A percentile compares a stretch with the other conserved stretches of the same genome.
These are phyloP conservation scores for Botrytis sinoallii DNA, from an alignment of 2,329 filamentous ascomycete genomes.

Conservation along the genomic window DNA sequence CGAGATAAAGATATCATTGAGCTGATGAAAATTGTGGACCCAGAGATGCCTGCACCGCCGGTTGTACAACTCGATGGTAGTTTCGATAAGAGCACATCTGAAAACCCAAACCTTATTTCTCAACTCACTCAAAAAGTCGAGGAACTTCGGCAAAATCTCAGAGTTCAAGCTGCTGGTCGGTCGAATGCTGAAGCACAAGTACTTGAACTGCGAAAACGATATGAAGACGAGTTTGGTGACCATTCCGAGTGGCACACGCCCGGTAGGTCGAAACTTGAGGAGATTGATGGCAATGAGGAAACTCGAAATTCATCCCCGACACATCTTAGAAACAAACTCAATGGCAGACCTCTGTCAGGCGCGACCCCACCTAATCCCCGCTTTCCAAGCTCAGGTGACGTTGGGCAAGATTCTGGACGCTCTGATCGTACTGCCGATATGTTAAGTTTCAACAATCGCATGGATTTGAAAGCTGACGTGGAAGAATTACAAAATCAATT, in stretches of 20 bases:
- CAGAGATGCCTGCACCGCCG: constrained; percentile 47
- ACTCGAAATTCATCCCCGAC: constrained; percentile 71
- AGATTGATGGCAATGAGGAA: constrained; percentile 81
- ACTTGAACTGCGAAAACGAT: constrained; percentile 69
- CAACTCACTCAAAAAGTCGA: constrained; percentile 85
- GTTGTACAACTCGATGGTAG: constrained; percentile 54
- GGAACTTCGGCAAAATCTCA: constrained; percentile 81
- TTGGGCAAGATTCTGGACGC: constrained; percentile 67
- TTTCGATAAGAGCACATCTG: constrained; percentile 57
- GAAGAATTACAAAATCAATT: constrained; percentile 93
- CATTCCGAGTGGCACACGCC: constrained; percentile 58
- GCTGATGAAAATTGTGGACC: constrained; percentile 84
- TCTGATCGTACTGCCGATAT: constrained; percentile 86
- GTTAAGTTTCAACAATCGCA: constrained; percentile 77
- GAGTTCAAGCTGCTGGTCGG: constrained; percentile 77
- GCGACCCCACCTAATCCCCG: constrained; percentile 75
- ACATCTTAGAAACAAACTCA: constrained; percentile 56
- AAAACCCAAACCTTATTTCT: constrained; percentile 61
- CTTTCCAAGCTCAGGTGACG: constrained; percentile 61
- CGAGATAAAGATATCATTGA: constrained; percentile 78
- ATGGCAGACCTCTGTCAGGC: constrained; percentile 63
- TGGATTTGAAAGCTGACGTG: constrained; percentile 86
- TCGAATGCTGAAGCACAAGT: constrained; percentile 80
- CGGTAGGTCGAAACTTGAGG: constrained; percentile 74
- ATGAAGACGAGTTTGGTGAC: constrained; percentile 68